Percentiles rank a stretch among this genome's conserved stretches.
phyloP scores from a whole-genome alignment of 331 rosid genomes.

The Quercus phellos region DNA sequence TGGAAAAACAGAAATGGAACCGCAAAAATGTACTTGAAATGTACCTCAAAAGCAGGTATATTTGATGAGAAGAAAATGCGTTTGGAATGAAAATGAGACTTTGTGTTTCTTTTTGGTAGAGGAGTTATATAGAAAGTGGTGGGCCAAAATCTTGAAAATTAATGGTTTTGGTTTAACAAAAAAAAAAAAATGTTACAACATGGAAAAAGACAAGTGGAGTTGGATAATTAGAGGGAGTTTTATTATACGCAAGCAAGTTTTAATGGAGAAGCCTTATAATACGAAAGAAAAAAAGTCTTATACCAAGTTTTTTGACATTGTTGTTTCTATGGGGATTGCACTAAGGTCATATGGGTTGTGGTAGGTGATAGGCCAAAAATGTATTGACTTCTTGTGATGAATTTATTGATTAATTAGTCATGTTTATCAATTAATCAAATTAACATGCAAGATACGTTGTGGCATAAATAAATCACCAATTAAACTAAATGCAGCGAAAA shows the following conservation, averaged over 20 bases:
- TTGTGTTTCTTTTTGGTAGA: not conserved
- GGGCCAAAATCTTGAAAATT: conserved; percentile 7
- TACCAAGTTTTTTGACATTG: not conserved
- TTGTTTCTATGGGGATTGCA: not conserved
- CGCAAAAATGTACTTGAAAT: not conserved
- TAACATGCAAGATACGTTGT: too few relatives aligned
- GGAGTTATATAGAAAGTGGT: conserved; percentile 33
- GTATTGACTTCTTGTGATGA: too few relatives aligned
- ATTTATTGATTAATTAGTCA: too few relatives aligned
- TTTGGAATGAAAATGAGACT: not conserved
- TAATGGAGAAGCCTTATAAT: not conserved
- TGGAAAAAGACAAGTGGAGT: conserved; percentile 25
- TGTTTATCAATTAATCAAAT: too few relatives aligned
- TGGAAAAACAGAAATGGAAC: not conserved
- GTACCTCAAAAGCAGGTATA: conserved; percentile 7
- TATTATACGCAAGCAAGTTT: conserved; percentile 3
- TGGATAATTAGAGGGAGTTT: conserved; percentile 4
- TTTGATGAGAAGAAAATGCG: not conserved
- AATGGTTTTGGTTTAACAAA: not conserved
- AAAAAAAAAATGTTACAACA: not conserved
- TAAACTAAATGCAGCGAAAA: too few relatives aligned
- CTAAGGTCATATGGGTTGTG: conserved; percentile 3
- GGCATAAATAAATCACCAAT: too few relatives aligned
- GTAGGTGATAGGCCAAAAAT: not conserved
- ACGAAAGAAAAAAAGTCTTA: not conserved